phyloP scores from a whole-genome alignment of 768 basidiomycete species.

The Pilatotrama ljubarskyi region DNA sequence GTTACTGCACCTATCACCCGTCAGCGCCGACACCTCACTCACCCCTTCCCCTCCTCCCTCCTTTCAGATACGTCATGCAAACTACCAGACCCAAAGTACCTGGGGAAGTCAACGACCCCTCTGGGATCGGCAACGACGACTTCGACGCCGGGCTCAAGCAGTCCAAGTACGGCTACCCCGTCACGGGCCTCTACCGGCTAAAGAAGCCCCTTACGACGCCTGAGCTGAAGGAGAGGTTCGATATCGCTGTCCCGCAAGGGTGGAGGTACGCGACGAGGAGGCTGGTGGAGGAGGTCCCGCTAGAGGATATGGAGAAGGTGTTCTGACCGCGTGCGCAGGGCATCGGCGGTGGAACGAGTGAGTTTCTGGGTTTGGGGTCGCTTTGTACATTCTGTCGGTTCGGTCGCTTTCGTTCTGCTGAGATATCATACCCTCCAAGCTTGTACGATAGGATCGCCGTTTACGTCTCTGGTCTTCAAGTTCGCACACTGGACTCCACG shows the following conservation, averaged over 20 bases:
- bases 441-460: neutral
- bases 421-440: neutral
- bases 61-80: slow-evolving; percentile 29
- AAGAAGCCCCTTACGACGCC: slow-evolving; percentile 22
- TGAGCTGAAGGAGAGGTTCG: slow-evolving; percentile 28
- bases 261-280: slow-evolving; percentile 31
- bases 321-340: slow-evolving; percentile 20
- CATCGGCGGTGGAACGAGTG: neutral
- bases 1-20: neutral
- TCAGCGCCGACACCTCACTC: neutral
- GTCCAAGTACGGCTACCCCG: slow-evolving; percentile 35
- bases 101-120: slow-evolving; percentile 35
- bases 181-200: slow-evolving; percentile 31
- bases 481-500: no score
- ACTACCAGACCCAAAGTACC: slow-evolving; percentile 33
- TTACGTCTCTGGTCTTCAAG: neutral
- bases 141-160: slow-evolving; percentile 35
- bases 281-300: slow-evolving; percentile 27
- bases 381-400: neutral
- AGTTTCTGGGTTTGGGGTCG: neutral
- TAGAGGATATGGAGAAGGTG: slow-evolving; percentile 30
- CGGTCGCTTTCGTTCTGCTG: neutral
- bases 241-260: slow-evolving; percentile 26
- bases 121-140: slow-evolving; percentile 38
- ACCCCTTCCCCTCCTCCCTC: neutral